These are phyloP conservation scores for Botryotinia narcissicola DNA, from an alignment of 2,329 filamentous ascomycete genomes.

Conservation along the genomic window DNA sequence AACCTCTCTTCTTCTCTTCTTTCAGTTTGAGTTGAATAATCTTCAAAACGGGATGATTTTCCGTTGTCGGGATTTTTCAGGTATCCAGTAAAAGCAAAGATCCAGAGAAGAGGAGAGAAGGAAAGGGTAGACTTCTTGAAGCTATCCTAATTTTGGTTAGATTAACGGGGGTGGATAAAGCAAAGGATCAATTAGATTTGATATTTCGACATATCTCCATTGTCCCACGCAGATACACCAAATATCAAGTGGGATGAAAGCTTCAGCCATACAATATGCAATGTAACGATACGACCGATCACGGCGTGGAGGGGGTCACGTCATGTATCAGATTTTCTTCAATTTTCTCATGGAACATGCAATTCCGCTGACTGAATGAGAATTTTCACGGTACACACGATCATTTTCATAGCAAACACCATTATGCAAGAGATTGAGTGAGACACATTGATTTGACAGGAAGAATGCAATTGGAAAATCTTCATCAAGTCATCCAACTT, in stretches of 20 bases:
- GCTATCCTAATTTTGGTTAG: neutral
- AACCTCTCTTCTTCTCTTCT: neutral
- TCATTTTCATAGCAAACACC: neutral
- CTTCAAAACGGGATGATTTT: neutral
- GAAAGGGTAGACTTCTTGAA: neutral
- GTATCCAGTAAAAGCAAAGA: neutral
- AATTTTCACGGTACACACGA: neutral
- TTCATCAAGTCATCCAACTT: neutral
- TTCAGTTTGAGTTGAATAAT: neutral
- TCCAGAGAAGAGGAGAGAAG: neutral
- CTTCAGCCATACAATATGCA: neutral
- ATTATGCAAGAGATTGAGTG: neutral
- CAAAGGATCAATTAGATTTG: neutral
- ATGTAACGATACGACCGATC: slow-evolving; percentile 12
- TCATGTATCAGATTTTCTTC: slow-evolving; percentile 7
- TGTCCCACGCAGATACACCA: slow-evolving; percentile 1
- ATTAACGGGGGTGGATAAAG: neutral
- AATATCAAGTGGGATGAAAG: neutral
- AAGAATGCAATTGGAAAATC: neutral
- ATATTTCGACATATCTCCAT: slow-evolving; percentile 1
- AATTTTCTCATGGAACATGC: neutral
- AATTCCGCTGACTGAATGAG: neutral
- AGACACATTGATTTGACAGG: neutral
- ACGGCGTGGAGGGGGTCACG: slow-evolving; percentile 3
- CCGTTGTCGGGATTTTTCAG: neutral